Conservation (phyloP, 2,329 filamentous ascomycete genomes). For the Bipolaris victoriae region DNA sequence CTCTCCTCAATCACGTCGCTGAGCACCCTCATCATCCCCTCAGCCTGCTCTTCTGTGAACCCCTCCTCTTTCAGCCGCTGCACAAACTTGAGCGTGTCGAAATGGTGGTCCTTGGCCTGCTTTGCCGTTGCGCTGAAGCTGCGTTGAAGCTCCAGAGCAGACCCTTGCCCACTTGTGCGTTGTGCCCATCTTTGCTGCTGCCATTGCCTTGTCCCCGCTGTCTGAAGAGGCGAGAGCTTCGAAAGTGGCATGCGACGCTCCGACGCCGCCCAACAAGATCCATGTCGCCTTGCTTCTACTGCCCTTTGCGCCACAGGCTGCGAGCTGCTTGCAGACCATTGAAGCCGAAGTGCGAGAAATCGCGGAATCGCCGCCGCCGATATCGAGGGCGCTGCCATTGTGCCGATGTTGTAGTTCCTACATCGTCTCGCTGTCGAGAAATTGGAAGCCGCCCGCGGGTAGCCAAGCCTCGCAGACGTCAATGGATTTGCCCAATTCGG, state of each 20-base stretch:
- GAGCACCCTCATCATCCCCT: constrained; percentile 97
- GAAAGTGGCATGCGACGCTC: constrained; percentile 19
- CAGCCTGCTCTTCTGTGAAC: constrained; percentile 92
- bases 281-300: constrained; percentile 25
- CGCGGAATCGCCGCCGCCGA: constrained; percentile 45
- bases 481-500: constrained; percentile 26
- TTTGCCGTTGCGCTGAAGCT: constrained; percentile 71
- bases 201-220: constrained; percentile 11
- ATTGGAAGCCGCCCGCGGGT: constrained; percentile 14
- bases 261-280: constrained; percentile 17
- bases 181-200: constrained; percentile 14
- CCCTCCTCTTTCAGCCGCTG: constrained; percentile 87
- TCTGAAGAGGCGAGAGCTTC: constrained; percentile 15
- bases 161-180: constrained; percentile 9
- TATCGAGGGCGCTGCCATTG: constrained; percentile 34
- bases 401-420: constrained; percentile 25
- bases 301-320: constrained; percentile 25
- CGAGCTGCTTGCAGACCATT: constrained; percentile 41
- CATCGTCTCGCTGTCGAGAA: constrained; percentile 11
- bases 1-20: constrained; percentile 97
- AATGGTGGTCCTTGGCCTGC: constrained; percentile 81
- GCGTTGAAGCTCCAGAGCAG: constrained; percentile 26
- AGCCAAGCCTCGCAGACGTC: constrained; percentile 28
- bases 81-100: constrained; percentile 97
- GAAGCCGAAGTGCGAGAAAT: constrained; percentile 47